Conservation (phyloP, 192 early-diverging fungal genomes). For the Podila epigama region DNA sequence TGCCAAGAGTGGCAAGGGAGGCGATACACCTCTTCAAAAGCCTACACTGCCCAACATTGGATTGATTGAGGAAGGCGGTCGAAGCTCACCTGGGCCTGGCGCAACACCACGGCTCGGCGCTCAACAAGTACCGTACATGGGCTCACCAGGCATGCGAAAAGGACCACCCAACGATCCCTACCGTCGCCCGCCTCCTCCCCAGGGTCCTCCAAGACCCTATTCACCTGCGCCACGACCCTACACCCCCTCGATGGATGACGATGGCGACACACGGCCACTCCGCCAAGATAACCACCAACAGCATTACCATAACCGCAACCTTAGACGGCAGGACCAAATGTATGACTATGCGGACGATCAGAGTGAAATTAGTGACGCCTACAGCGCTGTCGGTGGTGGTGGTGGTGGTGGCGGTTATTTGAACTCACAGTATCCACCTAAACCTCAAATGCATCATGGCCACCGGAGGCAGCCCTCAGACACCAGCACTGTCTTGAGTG, state of each 20-base stretch:
- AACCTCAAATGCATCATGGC: not conserved
- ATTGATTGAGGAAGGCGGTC: constrained; percentile 29
- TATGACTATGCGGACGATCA: constrained; percentile 39
- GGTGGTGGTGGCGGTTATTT: constrained; percentile 17
- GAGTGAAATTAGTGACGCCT: constrained; percentile 40
- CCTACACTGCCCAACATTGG: constrained; percentile 50
- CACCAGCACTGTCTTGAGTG: constrained; percentile 43
- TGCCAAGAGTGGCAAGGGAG: constrained; percentile 16
- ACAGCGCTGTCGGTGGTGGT: too few species aligned
- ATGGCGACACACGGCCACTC: constrained; percentile 31
- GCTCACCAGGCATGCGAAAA: constrained; percentile 36
- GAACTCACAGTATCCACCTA: constrained; percentile 2
- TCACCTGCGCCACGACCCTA: constrained; percentile 34
- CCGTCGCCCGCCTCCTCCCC: constrained; percentile 28
- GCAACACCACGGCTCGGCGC: constrained; percentile 23
- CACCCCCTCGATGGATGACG: constrained; percentile 40
- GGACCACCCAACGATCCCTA: constrained; percentile 40
- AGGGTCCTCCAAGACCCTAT: constrained; percentile 35
- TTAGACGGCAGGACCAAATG: constrained; percentile 27
- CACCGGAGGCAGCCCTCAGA: constrained; percentile 39
- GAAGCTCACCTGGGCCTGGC: constrained; percentile 14
- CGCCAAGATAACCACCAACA: constrained; percentile 46
- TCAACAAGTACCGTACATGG: constrained; percentile 29
- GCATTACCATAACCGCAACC: constrained; percentile 42
- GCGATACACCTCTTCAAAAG: constrained; percentile 26